phyloP scores from a whole-genome alignment of 306 rosid species.

The Cicer arietinum region DNA sequence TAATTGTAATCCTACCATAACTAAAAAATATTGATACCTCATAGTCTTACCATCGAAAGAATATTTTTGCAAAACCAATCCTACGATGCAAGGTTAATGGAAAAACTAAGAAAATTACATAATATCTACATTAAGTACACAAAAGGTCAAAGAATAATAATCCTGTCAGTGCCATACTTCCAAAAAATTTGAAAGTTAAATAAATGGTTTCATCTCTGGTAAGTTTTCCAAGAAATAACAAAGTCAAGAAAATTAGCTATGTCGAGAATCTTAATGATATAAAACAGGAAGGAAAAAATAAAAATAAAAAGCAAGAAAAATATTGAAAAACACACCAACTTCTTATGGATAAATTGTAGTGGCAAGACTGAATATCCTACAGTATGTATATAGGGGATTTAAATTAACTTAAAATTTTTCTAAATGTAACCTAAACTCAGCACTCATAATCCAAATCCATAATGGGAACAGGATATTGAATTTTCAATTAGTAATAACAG shows the following conservation, averaged over 20 bases:
- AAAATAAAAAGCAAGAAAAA: constrained; percentile 14
- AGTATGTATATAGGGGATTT: background rate
- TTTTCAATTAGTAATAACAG: constrained; percentile 12
- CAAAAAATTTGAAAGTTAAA: background rate
- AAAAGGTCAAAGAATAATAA: constrained; percentile 23
- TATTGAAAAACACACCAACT: constrained; percentile 12
- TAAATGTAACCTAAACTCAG: constrained; percentile 10
- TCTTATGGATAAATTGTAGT: constrained; percentile 25
- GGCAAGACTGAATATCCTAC: constrained; percentile 26
- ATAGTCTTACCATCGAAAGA: constrained; percentile 20
- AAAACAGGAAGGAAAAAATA: background rate
- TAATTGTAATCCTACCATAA: constrained; percentile 6
- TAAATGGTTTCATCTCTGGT: constrained; percentile 1
- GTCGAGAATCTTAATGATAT: constrained; percentile 7
- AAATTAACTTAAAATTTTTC: background rate
- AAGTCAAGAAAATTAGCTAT: background rate
- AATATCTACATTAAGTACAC: constrained; percentile 23
- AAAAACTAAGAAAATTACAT: constrained; percentile 7
- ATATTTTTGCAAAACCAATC: constrained; percentile 18
- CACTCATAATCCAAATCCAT: constrained; percentile 10
- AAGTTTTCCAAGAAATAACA: constrained; percentile 5
- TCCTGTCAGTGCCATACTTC: background rate
- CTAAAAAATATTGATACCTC: constrained; percentile 2
- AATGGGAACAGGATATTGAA: constrained; percentile 15
- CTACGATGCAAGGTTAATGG: constrained; percentile 14